A percentile compares a stretch with the other conserved stretches of the same genome.
These are phyloP conservation scores for Candida taoyuanica DNA, from an alignment of 805 yeast species.

Conservation along the genomic window DNA sequence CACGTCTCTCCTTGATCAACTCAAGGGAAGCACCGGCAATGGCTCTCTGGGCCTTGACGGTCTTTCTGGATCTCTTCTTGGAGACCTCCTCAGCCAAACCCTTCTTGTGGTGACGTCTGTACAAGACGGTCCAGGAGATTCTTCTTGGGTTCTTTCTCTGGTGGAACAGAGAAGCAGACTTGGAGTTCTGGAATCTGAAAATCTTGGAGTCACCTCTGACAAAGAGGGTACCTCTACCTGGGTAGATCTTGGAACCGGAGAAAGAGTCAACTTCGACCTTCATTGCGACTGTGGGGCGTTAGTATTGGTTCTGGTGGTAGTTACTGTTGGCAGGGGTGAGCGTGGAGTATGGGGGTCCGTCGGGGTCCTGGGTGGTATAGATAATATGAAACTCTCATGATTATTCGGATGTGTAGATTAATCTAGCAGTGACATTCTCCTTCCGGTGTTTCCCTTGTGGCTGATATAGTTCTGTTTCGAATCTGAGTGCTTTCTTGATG, in stretches of 20 bases:
- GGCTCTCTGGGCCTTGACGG: constrained; percentile 98
- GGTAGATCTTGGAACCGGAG: constrained; percentile 99
- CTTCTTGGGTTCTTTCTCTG: constrained; percentile 99
- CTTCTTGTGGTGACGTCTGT: constrained; percentile 99
- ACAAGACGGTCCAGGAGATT: constrained; percentile 98
- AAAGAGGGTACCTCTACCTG: constrained; percentile 99
- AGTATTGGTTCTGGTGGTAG: constrained; percentile 18
- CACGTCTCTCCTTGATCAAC: constrained; percentile 96
- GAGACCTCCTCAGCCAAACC: constrained; percentile 98
- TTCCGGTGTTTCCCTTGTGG: too few species aligned
- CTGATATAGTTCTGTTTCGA: too few species aligned
- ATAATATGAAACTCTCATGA: too few species aligned
- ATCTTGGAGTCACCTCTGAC: constrained; percentile 99
- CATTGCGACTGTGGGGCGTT: constrained; percentile 47
- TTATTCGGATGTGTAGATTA: too few species aligned
- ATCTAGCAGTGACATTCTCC: too few species aligned
- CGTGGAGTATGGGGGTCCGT: too few species aligned
- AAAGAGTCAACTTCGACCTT: constrained; percentile 99
- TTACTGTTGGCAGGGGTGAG: too few species aligned
- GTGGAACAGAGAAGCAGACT: constrained; percentile 95
- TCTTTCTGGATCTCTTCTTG: constrained; percentile 95
- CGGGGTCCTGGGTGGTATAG: too few species aligned
- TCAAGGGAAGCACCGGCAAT: constrained; percentile 99
- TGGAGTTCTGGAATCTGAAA: constrained; percentile 98
- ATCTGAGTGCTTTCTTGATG: too few species aligned